Evolutionary conservation across 2,329 filamentous ascomycete genomes (phyloP).

Genomic region (Fusarium odoratissimum): DNA sequence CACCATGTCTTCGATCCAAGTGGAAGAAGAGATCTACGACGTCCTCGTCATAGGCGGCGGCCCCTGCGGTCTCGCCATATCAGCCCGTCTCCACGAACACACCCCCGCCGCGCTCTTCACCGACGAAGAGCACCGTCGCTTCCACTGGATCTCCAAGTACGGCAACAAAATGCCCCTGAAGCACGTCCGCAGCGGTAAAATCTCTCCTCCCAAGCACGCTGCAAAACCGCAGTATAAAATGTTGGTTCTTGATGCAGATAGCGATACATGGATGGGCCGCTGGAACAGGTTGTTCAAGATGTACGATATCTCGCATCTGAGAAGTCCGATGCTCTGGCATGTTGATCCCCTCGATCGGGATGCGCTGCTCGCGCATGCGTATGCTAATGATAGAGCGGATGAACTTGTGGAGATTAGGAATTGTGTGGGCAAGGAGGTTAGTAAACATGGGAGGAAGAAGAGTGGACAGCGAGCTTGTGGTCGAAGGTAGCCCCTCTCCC

Average conservation of each 20-base stretch:
- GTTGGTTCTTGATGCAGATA: constrained; percentile 75
- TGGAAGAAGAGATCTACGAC: constrained; percentile 63
- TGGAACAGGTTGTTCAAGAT: constrained; percentile 78
- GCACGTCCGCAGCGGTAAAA: constrained; percentile 51
- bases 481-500: constrained; percentile 54
- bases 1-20: constrained; percentile 10
- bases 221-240: constrained; percentile 55
- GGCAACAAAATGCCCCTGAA: constrained; percentile 69
- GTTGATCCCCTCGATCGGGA: constrained; percentile 81
- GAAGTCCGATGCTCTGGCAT: constrained; percentile 87
- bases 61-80: constrained; percentile 79
- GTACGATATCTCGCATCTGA: constrained; percentile 76
- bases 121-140: constrained; percentile 84
- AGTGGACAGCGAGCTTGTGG: constrained; percentile 49
- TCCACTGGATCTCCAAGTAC: constrained; percentile 79
- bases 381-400: constrained; percentile 66
- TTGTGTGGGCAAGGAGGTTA: constrained; percentile 82
- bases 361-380: constrained; percentile 75
- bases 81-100: constrained; percentile 76
- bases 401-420: constrained; percentile 78
- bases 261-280: constrained; percentile 72
- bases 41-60: constrained; percentile 80
- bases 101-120: constrained; percentile 85
- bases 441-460: constrained; percentile 82
- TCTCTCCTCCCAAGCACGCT: constrained; percentile 12